phyloP scores from a whole-genome alignment of 768 basidiomycete species.

The Mycena indigotica region DNA sequence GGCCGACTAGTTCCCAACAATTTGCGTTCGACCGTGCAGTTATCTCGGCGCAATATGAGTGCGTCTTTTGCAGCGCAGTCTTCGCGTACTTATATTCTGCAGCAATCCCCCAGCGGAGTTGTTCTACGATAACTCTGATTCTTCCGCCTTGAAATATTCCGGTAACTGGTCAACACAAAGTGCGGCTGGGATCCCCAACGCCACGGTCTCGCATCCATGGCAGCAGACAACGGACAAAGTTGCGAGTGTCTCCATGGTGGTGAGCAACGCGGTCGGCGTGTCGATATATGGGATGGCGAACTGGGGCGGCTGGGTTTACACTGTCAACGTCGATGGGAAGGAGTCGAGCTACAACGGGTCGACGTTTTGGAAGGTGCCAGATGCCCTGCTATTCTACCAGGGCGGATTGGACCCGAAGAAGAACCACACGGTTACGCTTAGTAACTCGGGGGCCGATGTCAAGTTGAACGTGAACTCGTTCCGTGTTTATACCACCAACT shows the following conservation, averaged over 20 bases:
- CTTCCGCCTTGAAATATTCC: constrained; percentile 1
- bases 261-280: constrained; percentile 10
- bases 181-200: constrained; percentile 10
- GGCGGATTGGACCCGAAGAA: constrained; percentile 15
- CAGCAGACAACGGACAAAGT: neutral
- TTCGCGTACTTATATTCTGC: too few relatives aligned
- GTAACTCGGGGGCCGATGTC: neutral
- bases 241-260: constrained; percentile 4
- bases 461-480: constrained; percentile 16
- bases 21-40: constrained; percentile 18
- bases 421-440: constrained; percentile 8
- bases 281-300: constrained; percentile 5
- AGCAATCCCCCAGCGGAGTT: constrained; percentile 6
- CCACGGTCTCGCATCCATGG: constrained; percentile 11
- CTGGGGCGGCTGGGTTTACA: constrained; percentile 17
- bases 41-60: constrained; percentile 5
- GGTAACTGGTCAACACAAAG: constrained; percentile 5
- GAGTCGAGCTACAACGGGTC: constrained; percentile 6
- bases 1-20: constrained; percentile 4
- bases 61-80: constrained; percentile 2
- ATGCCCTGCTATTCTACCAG: constrained; percentile 14
- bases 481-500: neutral
- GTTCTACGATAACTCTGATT: constrained; percentile 18
- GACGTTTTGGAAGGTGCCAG: constrained; percentile 18
- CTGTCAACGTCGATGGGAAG: neutral